Evolutionary conservation across 1,139 yeast genomes (phyloP), one percentile per base, ranked within the genome.

Genomic region (Meyerozyma sp.): DNA sequence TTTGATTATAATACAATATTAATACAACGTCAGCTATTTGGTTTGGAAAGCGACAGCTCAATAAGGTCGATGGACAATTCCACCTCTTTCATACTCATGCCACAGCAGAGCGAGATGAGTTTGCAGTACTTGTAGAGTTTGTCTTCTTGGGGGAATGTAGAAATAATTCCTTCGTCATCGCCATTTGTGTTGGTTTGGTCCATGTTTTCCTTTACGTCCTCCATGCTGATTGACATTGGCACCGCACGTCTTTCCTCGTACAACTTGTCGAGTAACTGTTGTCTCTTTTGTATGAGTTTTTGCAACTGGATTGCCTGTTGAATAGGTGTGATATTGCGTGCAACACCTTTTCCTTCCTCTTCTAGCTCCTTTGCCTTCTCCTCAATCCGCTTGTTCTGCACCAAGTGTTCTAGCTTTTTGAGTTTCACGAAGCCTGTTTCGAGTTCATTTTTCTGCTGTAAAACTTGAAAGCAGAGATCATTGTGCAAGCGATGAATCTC

Each of bases 31-130:
- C 40, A 42, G 35, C 42, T 41, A 23, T 29, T 36, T 9, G 57
- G 42, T 44, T 55, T 56, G 27, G 53, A 41, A 40, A 65, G 62
- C 16, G 74, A 67, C 48, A 68, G 69, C 52, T 73, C 78, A 34
- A 73, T 70, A 47, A 69, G 58, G 48, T 73, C 76, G 42, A 73
- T 72, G 23, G 72, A 64, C 28, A 54, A 55, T 46, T 72, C 76
- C 34, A 71, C 75, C 36, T 72, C 77, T 34, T 58, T 58, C 42
- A 68, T 53, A 44, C 66, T 57, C 76, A 73, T 69, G 16, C 75
- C 77, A 48, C 77, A 72, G 50, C 77, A 70, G 36, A 68, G 54
- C 14, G 77, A 66, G 16, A 73, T 68, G 46, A 73, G 58, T 49
- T 63, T 66, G 49, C 75, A 68, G 49, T 73, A 73, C 50, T 73